Evolutionary conservation across 129 eudicot species (phyloP), one percentile per base, ranked within the genome.

Genomic region (Chrysanthemum makinoi): DNA sequence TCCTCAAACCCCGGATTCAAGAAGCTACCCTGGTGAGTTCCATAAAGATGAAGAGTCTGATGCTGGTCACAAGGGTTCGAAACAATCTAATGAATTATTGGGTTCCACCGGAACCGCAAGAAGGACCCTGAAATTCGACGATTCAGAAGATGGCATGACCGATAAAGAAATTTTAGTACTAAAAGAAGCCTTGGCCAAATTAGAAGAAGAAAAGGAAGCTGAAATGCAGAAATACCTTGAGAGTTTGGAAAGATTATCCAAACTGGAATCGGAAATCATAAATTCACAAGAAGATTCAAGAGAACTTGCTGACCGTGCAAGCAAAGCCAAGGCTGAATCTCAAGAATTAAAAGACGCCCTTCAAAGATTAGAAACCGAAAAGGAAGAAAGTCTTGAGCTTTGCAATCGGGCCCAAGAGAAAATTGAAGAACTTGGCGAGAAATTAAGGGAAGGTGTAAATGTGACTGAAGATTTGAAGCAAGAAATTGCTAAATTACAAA

Each of bases 161-260:
- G 86, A 87, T 81, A 79, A 80, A 44, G 98, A 89, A 77, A 87
- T 94, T 67, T 28, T 69, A 39, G 52, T 16, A 13, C 79, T 94
- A 76, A 94, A 90, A 82, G 89, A 85, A 44, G 83, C 93, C 8
- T 50, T 94, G 58, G 83, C 91, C 10, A 84, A 84, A 68, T 66
- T 94, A 35, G 94, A 90, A 83, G 86, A 87, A 0, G 99, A 94
- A 77, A 89, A 90, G 78, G 97, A 89, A 82, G 83, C 88, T 35
- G 91, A 83, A 10, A 65, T 82, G 69, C 58, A 68, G 51, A 82
- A 90, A 80, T 87, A 87, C 65, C 82, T 82, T 56, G 82, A 89
- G 62, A 80, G 85, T 75, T 78, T 94, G 72, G 89, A 86, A 73
- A 87, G 79, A 68, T 75, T 94, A 72, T 83, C 89, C 0, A 75